Base-by-base conservation (phyloP, 169 alveolate genomes). In the Plasmodium malariae region DNA sequence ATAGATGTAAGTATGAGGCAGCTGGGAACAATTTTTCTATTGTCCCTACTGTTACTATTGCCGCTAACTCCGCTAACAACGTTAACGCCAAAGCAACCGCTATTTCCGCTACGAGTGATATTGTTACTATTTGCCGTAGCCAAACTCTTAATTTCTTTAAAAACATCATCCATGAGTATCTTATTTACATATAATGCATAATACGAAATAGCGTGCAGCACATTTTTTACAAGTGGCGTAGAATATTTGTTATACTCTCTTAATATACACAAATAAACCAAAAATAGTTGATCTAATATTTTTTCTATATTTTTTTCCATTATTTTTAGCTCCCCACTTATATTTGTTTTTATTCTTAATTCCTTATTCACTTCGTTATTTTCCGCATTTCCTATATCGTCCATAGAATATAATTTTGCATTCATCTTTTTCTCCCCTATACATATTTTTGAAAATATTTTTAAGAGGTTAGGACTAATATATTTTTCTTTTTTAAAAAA, bases 181-280 rank as follows among this genome's bases (percentile, higher is more conserved):
- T 85, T 85, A 85, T 85, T 68, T 28, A 85, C 36, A 49, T 85
- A 85, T n/a, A 70, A 49, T 14, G 92, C 73, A 59, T 85, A 85
- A 6, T 55, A 30, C 0, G 87, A 43, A 28, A 85, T 85, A 7
- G 68, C 92, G 43, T 40, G 36, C 32, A 85, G 32, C n/a, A 51
- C 67, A 72, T 54, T 30, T 60, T 85, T 85, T 62, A 85, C 73
- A 17, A 85, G 55, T 1, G 26, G 17, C 5, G 7, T 32, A 30
- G 92, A 55, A 72, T 85, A 60, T 72, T 69, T 70, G 17, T 57
- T 59, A 30, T 68, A 28, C 12, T 60, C 74, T 73, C 86, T 69
- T 57, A 85, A 55, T 12, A 85, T 87, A 69, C 87, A 85, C 21
- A 85, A 54, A 37, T 69, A 85, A 3, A 85, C 59, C 24, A 85